Evolutionary conservation across 495 filamentous ascomycete genomes (phyloP).

Genomic region (Xylaria sp.): DNA sequence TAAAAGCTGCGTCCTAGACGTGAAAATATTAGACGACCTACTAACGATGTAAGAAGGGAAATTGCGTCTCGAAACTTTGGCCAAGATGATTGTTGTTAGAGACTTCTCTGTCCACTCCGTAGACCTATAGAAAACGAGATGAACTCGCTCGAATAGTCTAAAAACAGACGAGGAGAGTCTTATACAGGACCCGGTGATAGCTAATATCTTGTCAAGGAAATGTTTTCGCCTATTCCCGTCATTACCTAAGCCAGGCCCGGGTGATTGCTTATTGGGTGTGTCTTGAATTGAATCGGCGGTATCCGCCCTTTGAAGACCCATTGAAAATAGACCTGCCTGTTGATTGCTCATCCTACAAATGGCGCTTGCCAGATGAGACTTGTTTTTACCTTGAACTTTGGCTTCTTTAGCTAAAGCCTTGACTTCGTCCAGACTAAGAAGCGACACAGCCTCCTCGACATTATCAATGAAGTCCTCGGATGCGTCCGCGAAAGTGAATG

Average conservation of each 20-base stretch:
- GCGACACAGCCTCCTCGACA: conserved; percentile 82
- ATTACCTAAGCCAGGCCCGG: conserved; percentile 29
- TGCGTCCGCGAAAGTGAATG: conserved; percentile 80
- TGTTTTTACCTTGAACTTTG: conserved; percentile 88
- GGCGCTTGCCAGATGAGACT: conserved; percentile 76
- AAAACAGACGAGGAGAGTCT: conserved; percentile 76
- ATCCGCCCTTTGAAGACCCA: conserved; percentile 60
- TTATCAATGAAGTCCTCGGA: conserved; percentile 75
- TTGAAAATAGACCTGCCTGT: conserved; percentile 73
- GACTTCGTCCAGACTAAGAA: conserved; percentile 85
- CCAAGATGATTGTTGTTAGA: conserved; percentile 91
- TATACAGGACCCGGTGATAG: conserved; percentile 81
- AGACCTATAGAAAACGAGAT: conserved; percentile 94
- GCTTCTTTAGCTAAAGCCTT: conserved; percentile 85
- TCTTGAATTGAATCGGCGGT: conserved; percentile 48
- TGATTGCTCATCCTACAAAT: conserved; percentile 73
- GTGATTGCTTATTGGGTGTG: conserved; percentile 30
- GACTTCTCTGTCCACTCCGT: conserved; percentile 98
- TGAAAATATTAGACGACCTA: conserved; percentile 87
- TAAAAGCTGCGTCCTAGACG: conserved; percentile 73
- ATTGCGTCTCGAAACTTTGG: conserved; percentile 83
- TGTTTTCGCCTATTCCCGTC: conserved; percentile 51
- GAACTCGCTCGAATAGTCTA: conserved; percentile 89
- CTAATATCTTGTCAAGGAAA: conserved; percentile 72
- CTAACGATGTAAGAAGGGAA: conserved; percentile 92